Evolutionary conservation across 305 asterid species (phyloP).

Genomic region (Rubia tinctorum): DNA sequence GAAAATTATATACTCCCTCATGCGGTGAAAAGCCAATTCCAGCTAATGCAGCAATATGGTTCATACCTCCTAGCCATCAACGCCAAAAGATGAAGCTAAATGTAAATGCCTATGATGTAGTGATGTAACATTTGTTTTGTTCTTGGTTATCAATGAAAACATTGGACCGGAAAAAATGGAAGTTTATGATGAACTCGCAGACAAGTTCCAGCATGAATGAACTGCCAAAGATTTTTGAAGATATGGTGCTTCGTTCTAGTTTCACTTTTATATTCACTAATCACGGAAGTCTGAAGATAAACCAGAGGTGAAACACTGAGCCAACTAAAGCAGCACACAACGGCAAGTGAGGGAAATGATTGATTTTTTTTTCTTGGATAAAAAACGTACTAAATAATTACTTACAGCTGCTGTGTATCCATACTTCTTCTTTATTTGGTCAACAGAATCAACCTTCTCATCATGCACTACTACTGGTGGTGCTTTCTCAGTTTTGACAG

Average conservation of each 20-base stretch:
- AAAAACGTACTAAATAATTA: constrained; percentile 11
- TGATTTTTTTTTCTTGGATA: too few relatives aligned
- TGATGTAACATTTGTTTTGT: too few relatives aligned
- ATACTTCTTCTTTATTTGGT: constrained; percentile 85
- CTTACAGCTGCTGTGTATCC: constrained; percentile 74
- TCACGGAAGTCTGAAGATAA: background rate
- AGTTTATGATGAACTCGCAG: too few relatives aligned
- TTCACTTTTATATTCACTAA: constrained; percentile 5
- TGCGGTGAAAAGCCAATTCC: background rate
- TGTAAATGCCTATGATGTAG: too few relatives aligned
- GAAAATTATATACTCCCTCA: background rate
- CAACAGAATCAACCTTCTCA: constrained; percentile 60
- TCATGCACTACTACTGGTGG: constrained; percentile 47
- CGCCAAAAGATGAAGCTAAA: background rate
- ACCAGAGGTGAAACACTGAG: too few relatives aligned
- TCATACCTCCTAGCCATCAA: too few relatives aligned
- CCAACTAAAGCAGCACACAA: too few relatives aligned
- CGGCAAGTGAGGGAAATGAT: too few relatives aligned
- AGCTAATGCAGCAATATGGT: background rate
- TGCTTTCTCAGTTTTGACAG: constrained; percentile 55
- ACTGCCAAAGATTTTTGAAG: background rate
- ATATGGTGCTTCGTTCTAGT: background rate
- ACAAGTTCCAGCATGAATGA: background rate
- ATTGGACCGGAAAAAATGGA: too few relatives aligned
- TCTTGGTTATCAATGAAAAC: background rate